These are phyloP conservation scores for Colletotrichum lupini DNA, from an alignment of 2,329 filamentous ascomycete species.

Conservation along the genomic window DNA sequence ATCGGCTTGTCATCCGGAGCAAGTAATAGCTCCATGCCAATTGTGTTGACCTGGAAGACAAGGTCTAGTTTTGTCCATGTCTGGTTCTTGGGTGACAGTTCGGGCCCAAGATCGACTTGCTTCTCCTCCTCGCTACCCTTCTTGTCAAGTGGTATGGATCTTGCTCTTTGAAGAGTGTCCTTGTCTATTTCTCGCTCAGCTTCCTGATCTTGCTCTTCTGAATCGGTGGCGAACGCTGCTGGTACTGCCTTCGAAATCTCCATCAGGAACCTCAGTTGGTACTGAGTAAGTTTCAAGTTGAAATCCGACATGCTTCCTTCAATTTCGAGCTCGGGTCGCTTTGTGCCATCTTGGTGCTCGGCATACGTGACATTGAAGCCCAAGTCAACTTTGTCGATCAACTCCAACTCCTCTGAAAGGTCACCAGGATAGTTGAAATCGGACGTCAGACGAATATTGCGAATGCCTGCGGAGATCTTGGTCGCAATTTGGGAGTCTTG, in stretches of 20 bases:
- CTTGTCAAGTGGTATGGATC: slow-evolving; percentile 47
- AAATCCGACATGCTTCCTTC: slow-evolving; percentile 93
- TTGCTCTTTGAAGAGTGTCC: slow-evolving; percentile 60
- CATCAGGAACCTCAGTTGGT: slow-evolving; percentile 89
- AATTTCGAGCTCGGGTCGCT: slow-evolving; percentile 91
- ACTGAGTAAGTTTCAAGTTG: slow-evolving; percentile 89
- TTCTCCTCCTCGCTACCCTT: slow-evolving; percentile 49
- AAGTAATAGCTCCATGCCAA: slow-evolving; percentile 88
- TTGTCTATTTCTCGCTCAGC: slow-evolving; percentile 79
- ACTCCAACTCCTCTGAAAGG: slow-evolving; percentile 85
- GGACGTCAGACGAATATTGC: slow-evolving; percentile 91
- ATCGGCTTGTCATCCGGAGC: slow-evolving; percentile 81
- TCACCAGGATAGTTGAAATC: slow-evolving; percentile 83
- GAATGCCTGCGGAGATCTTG: slow-evolving; percentile 89
- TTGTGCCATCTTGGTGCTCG: slow-evolving; percentile 80
- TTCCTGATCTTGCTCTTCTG: slow-evolving; percentile 77
- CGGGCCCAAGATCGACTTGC: slow-evolving; percentile 71
- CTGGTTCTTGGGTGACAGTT: slow-evolving; percentile 74
- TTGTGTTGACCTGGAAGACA: slow-evolving; percentile 86
- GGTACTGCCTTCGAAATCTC: slow-evolving; percentile 91
- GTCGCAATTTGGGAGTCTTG: slow-evolving; percentile 81
- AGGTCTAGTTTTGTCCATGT: slow-evolving; percentile 95
- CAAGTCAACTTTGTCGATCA: slow-evolving; percentile 97
- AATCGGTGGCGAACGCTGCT: slow-evolving; percentile 82
- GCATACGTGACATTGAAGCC: slow-evolving; percentile 93